These are phyloP conservation scores for Sporothrix inflata DNA, from an alignment of 2,329 filamentous ascomycete genomes.

Conservation along the genomic window DNA sequence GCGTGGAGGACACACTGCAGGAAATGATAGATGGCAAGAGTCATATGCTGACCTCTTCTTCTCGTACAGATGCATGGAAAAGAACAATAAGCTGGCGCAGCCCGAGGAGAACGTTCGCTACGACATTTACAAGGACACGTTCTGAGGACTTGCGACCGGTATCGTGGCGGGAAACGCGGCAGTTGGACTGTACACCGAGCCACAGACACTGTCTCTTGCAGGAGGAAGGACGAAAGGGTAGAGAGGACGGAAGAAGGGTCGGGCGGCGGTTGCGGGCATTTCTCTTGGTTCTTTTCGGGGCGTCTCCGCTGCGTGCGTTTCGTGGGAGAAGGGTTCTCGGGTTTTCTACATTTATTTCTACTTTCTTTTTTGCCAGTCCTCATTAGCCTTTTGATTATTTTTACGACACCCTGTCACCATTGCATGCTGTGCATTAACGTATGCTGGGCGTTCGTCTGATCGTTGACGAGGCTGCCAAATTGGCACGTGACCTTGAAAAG, in stretches of 20 bases:
- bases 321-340: not conserved
- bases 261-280: not conserved
- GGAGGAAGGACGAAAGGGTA: not conserved
- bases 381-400: conserved; percentile 10
- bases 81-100: conserved; percentile 95
- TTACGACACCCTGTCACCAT: not conserved
- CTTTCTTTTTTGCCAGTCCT: not conserved
- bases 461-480: not conserved
- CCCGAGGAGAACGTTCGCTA: conserved; percentile 77
- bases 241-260: not conserved
- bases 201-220: not conserved
- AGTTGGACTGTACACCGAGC: not conserved
- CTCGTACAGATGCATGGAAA: conserved; percentile 79
- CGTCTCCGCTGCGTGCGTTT: not conserved
- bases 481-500: not conserved
- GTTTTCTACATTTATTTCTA: not conserved
- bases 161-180: not conserved
- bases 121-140: conserved; percentile 40
- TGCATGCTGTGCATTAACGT: not conserved
- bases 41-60: not conserved
- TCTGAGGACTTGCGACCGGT: conserved; percentile 19
- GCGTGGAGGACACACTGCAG: not conserved
- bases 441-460: not conserved
- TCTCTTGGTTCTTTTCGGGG: not conserved
- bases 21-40: not conserved